These are phyloP conservation scores for Ustilago nuda DNA, from an alignment of 1,284 basidiomycete species.

Conservation along the genomic window DNA sequence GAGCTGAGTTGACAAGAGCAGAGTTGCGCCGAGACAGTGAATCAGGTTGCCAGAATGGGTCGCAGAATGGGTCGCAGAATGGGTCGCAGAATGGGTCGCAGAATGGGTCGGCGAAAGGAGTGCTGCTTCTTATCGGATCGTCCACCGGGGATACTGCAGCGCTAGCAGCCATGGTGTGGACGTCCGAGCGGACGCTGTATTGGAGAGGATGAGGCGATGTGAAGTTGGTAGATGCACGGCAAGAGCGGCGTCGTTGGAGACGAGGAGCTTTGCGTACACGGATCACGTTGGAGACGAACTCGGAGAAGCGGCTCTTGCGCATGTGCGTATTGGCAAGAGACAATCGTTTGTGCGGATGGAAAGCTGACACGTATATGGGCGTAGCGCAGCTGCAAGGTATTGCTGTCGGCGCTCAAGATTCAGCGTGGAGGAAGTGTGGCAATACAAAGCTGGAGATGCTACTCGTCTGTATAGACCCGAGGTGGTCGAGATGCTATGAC, in stretches of 20 bases:
- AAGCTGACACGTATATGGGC: background rate
- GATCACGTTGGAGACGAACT: conserved; percentile 24
- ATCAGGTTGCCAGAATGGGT: conserved; percentile 24
- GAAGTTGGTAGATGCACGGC: conserved; percentile 7
- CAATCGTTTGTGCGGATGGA: background rate
- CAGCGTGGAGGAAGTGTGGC: background rate
- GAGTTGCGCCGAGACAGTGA: conserved; percentile 3
- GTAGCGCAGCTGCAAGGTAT: background rate
- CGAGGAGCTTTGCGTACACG: conserved; percentile 18
- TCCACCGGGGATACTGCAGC: conserved; percentile 26
- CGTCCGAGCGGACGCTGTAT: conserved; percentile 24
- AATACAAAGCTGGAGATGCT: background rate
- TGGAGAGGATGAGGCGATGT: background rate
- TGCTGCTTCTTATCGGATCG: conserved; percentile 23
- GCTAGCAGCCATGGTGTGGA: conserved; percentile 34
- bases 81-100: conserved; percentile 23
- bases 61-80: conserved; percentile 21
- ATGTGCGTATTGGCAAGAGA: conserved; percentile 16
- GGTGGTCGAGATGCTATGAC: background rate
- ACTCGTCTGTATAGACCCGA: no score
- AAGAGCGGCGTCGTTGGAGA: conserved; percentile 2
- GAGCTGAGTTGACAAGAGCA: conserved; percentile 17
- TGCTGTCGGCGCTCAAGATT: background rate
- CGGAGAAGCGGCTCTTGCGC: conserved; percentile 43
- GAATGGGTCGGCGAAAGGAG: conserved; percentile 19